These are phyloP conservation scores for Globisporangium ultimum DNA, from an alignment of 352 stramenopile species.

Conservation along the genomic window DNA sequence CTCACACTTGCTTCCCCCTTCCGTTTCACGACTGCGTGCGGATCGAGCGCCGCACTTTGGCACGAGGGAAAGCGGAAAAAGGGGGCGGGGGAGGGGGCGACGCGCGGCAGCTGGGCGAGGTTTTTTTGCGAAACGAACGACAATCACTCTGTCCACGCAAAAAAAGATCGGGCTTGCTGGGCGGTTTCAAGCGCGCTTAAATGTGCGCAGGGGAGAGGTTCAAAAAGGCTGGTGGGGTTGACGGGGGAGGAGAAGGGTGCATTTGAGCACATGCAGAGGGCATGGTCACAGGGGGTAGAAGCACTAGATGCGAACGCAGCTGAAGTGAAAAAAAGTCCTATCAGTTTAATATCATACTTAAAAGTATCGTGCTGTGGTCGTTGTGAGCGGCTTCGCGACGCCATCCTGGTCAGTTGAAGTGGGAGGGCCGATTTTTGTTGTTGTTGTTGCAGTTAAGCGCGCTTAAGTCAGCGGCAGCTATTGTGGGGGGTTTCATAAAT, in stretches of 20 bases:
- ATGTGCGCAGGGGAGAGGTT: background rate
- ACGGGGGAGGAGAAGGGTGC: too few species aligned
- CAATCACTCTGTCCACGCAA: conserved; percentile 10
- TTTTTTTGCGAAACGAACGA: background rate
- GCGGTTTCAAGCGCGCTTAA: conserved; percentile 21
- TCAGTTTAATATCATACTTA: too few species aligned
- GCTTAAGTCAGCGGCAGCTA: background rate
- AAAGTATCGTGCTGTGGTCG: too few species aligned
- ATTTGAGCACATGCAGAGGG: too few species aligned
- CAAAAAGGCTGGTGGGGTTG: background rate
- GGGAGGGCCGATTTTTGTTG: background rate
- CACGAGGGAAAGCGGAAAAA: background rate
- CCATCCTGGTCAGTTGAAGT: conserved; percentile 5
- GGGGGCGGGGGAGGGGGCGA: conserved; percentile 6
- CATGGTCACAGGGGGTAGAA: background rate
- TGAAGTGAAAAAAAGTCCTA: too few species aligned
- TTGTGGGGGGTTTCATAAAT: conserved; percentile 7
- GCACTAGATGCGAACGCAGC: too few species aligned
- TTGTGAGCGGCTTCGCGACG: background rate
- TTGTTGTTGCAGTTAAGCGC: conserved; percentile 1
- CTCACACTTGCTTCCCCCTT: conserved; percentile 38
- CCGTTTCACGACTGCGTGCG: conserved; percentile 74
- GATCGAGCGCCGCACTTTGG: conserved; percentile 15
- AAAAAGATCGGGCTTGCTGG: conserved; percentile 16
- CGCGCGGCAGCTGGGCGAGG: conserved; percentile 2